Conservation (phyloP, 768 basidiomycete species). For the Peribolospora kevripleyi region DNA sequence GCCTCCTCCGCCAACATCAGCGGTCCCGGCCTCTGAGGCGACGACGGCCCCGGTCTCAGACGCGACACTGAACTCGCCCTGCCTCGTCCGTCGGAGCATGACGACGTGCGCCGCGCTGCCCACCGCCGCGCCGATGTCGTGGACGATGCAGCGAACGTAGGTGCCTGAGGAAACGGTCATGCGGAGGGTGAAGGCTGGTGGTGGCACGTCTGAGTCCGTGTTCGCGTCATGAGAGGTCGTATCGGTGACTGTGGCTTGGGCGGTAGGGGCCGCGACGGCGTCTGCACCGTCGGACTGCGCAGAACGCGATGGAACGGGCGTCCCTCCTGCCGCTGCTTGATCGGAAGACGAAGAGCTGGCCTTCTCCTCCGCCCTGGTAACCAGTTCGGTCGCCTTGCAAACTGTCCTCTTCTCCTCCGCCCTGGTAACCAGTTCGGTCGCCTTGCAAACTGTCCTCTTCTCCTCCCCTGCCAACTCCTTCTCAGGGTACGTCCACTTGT, state of each 20-base stretch:
- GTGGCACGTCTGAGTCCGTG: constrained; percentile 12
- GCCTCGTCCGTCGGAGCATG: constrained; percentile 62
- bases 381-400: constrained; percentile 32
- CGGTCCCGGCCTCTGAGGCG: background rate
- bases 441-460: constrained; percentile 39
- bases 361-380: background rate
- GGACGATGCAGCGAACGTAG: constrained; percentile 84
- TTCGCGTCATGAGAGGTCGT: background rate
- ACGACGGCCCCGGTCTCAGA: constrained; percentile 21
- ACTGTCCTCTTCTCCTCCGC: constrained; percentile 47
- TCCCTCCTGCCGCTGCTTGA: no score
- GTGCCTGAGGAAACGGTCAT: constrained; percentile 94
- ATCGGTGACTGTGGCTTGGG: background rate
- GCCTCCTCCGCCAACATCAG: constrained; percentile 24
- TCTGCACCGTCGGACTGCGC: no score
- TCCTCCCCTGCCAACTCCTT: constrained; percentile 43
- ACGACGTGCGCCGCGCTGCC: constrained; percentile 85
- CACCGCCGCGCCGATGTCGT: constrained; percentile 64
- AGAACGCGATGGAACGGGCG: no score
- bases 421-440: constrained; percentile 29
- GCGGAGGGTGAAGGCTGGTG: constrained; percentile 57
- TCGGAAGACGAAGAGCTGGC: no score
- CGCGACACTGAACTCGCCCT: constrained; percentile 39
- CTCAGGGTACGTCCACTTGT: constrained; percentile 50
- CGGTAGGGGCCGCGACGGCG: no score